A percentile compares a stretch with the other conserved stretches of the same genome.
Conservation (phyloP, 1,139 yeast genomes). For the Magnusiomyces ingens region DNA sequence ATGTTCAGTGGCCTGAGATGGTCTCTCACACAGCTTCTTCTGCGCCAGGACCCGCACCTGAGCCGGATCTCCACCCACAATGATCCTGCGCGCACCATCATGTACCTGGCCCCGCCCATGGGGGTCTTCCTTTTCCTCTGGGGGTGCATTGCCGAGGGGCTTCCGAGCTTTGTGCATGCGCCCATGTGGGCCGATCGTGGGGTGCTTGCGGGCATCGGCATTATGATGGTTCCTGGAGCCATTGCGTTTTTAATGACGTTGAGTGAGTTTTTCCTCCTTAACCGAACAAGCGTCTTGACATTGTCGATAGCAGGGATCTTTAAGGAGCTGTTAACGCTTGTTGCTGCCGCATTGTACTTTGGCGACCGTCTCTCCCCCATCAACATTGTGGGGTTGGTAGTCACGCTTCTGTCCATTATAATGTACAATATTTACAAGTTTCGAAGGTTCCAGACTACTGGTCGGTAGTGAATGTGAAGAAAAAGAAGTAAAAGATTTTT, state of each 20-base stretch:
- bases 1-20: conserved; percentile 85
- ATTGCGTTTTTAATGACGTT: conserved; percentile 87
- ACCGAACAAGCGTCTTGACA: conserved; percentile 79
- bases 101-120: conserved; percentile 83
- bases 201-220: conserved; percentile 43
- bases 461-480: not conserved
- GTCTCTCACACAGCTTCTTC: conserved; percentile 83
- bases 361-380: conserved; percentile 63
- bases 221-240: conserved; percentile 74
- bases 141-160: conserved; percentile 64
- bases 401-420: conserved; percentile 71
- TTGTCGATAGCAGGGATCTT: conserved; percentile 87
- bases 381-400: conserved; percentile 65
- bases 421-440: conserved; percentile 55
- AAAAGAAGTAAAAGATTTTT: too few species aligned
- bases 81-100: conserved; percentile 78
- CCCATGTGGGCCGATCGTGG: conserved; percentile 62
- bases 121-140: conserved; percentile 50
- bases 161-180: conserved; percentile 44
- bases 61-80: conserved; percentile 26
- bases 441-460: not conserved
- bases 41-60: conserved; percentile 34
- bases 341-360: conserved; percentile 62
- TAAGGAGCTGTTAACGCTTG: conserved; percentile 79
- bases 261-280: conserved; percentile 77